Conservation (phyloP, 2,329 filamentous ascomycete genomes). For the Cryphonectria naterciae region DNA sequence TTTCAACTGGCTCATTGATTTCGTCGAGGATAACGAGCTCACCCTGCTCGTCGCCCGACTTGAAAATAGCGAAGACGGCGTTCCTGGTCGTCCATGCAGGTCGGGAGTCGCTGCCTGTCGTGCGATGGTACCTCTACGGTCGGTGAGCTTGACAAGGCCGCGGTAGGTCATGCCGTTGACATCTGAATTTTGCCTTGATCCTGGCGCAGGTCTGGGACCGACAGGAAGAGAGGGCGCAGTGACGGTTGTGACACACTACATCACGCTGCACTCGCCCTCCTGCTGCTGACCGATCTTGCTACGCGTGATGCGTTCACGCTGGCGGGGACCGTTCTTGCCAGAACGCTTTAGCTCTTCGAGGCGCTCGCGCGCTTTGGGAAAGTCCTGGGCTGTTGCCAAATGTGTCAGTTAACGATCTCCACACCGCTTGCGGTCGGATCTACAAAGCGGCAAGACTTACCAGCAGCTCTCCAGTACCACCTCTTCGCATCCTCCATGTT, state of each 20-base stretch:
- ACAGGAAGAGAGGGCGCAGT: slow-evolving; percentile 10
- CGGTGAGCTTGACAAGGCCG: slow-evolving; percentile 11
- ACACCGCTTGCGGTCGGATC: neutral
- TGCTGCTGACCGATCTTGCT: slow-evolving; percentile 82
- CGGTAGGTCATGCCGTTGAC: slow-evolving; percentile 14
- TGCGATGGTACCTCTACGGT: neutral
- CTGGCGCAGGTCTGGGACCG: slow-evolving; percentile 7
- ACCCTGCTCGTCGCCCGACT: slow-evolving; percentile 8
- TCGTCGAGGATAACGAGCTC: slow-evolving; percentile 4
- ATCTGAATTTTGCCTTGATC: slow-evolving; percentile 5
- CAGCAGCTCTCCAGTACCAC: slow-evolving; percentile 97
- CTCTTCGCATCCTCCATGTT: slow-evolving; percentile 94
- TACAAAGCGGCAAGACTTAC: slow-evolving; percentile 63
- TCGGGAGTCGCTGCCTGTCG: slow-evolving; percentile 17
- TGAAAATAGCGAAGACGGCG: slow-evolving; percentile 7
- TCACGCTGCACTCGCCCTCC: slow-evolving; percentile 84
- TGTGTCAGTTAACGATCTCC: slow-evolving; percentile 30
- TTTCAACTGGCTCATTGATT: neutral
- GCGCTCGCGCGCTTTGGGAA: slow-evolving; percentile 88
- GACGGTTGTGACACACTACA: slow-evolving; percentile 54
- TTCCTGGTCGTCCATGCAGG: slow-evolving; percentile 13
- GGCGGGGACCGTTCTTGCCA: slow-evolving; percentile 72
- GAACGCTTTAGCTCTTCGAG: slow-evolving; percentile 88
- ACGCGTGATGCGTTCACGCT: slow-evolving; percentile 77
- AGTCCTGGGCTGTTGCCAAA: slow-evolving; percentile 76